phyloP scores from a whole-genome alignment of 306 rosid genomes.

The Citrullus mucosospermus region DNA sequence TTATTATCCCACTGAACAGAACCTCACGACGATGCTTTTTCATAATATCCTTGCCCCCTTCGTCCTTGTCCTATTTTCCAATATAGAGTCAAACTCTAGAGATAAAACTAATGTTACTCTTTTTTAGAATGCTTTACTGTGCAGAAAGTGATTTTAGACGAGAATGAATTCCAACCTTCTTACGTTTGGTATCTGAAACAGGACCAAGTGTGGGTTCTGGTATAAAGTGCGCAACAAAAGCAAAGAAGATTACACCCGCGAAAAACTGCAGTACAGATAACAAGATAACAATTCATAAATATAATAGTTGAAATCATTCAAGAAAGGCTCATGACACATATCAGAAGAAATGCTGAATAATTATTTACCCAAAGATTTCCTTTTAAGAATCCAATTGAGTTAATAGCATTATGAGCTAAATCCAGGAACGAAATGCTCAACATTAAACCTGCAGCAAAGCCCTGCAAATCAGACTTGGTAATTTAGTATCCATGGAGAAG shows the following conservation, averaged over 20 bases:
- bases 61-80: conserved; percentile 60
- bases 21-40: conserved; percentile 92
- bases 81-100: conserved; percentile 20
- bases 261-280: conserved; percentile 50
- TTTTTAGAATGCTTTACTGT: not conserved
- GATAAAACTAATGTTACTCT: conserved; percentile 9
- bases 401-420: conserved; percentile 92
- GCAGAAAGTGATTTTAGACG: not conserved
- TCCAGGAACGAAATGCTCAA: conserved; percentile 93
- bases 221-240: conserved; percentile 57
- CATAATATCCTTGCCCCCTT: conserved; percentile 75
- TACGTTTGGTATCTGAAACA: conserved; percentile 41
- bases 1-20: conserved; percentile 71
- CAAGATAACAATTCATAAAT: not conserved
- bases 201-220: conserved; percentile 83
- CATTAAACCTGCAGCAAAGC: conserved; percentile 97
- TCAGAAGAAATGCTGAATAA: not conserved
- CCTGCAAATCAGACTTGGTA: conserved; percentile 29
- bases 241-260: conserved; percentile 89
- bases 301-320: not conserved
- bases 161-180: conserved; percentile 34
- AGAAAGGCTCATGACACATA: not conserved
- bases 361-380: conserved; percentile 81
- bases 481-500: not conserved
- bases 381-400: conserved; percentile 86